Evolutionary conservation across 2,329 filamentous ascomycete species (phyloP).

Genomic region (Penicillium sp.): DNA sequence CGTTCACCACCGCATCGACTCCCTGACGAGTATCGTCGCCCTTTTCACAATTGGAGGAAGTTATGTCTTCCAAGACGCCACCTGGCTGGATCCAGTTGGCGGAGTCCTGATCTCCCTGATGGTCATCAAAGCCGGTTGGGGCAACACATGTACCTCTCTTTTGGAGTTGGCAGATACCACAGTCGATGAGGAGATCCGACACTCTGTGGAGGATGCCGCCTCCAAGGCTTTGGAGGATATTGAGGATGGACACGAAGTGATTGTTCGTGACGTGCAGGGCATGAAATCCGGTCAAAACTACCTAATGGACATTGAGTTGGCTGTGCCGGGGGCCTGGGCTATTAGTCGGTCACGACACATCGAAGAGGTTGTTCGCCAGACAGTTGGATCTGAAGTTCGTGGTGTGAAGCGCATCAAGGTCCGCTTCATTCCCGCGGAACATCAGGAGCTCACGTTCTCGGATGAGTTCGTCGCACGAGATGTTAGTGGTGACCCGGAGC

Average conservation of each 20-base stretch:
- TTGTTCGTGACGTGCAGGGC: constrained; percentile 76
- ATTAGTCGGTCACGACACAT: constrained; percentile 66
- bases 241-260: constrained; percentile 57
- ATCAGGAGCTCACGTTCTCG: constrained; percentile 56
- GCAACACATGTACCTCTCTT: constrained; percentile 77
- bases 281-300: constrained; percentile 97
- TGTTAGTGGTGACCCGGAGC: constrained; percentile 57
- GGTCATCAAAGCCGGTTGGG: constrained; percentile 85
- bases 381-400: constrained; percentile 71
- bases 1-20: constrained; percentile 93
- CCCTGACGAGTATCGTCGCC: constrained; percentile 89
- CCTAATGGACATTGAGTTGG: constrained; percentile 83
- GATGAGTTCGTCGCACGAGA: constrained; percentile 76
- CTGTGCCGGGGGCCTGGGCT: constrained; percentile 72
- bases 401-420: constrained; percentile 81
- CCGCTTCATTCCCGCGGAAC: constrained; percentile 72
- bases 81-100: constrained; percentile 92
- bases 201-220: constrained; percentile 65
- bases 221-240: constrained; percentile 57
- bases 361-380: constrained; percentile 70
- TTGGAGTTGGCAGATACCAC: constrained; percentile 88
- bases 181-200: constrained; percentile 79
- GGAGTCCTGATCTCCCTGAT: constrained; percentile 88
- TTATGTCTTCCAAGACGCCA: constrained; percentile 78
- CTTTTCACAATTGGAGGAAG: constrained; percentile 84